These are phyloP conservation scores for Acanthamoeba royreba DNA, from an alignment of 208 protist genomes.

Conservation along the genomic window DNA sequence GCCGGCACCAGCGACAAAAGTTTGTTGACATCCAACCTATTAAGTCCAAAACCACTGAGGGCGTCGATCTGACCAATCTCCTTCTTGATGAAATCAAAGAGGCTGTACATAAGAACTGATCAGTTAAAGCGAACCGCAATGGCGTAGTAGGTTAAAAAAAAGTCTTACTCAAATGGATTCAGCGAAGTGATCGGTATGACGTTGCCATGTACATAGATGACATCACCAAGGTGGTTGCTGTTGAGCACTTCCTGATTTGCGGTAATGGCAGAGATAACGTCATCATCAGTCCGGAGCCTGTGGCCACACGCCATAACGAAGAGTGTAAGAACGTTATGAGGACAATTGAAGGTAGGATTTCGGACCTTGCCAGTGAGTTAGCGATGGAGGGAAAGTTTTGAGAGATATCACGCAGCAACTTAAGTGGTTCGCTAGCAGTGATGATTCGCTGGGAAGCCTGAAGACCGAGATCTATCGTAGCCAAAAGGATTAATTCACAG, in stretches of 20 bases:
- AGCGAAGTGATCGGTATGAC: background rate
- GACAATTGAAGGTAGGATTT: no score
- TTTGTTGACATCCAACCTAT: background rate
- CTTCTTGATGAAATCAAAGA: background rate
- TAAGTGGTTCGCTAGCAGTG: constrained; percentile 70
- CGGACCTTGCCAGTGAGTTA: constrained; percentile 61
- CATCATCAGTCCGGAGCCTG: background rate
- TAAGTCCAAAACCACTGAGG: background rate
- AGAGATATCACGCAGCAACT: constrained; percentile 80
- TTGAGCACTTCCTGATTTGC: background rate
- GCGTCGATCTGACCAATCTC: background rate
- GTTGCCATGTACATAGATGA: background rate
- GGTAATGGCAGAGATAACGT: background rate
- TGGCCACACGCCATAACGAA: background rate
- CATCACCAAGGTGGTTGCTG: background rate
- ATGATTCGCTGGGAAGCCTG: constrained; percentile 71
- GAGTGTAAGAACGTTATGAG: background rate
- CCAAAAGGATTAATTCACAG: no score
- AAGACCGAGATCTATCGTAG: constrained; percentile 52
- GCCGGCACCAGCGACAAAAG: background rate
- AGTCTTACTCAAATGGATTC: background rate
- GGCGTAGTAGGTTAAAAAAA: no score
- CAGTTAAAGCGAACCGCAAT: no score
- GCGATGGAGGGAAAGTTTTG: constrained; percentile 87
- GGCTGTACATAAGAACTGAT: background rate